Conservation (phyloP, 257 asterid genomes). For the Catharanthus roseus region DNA sequence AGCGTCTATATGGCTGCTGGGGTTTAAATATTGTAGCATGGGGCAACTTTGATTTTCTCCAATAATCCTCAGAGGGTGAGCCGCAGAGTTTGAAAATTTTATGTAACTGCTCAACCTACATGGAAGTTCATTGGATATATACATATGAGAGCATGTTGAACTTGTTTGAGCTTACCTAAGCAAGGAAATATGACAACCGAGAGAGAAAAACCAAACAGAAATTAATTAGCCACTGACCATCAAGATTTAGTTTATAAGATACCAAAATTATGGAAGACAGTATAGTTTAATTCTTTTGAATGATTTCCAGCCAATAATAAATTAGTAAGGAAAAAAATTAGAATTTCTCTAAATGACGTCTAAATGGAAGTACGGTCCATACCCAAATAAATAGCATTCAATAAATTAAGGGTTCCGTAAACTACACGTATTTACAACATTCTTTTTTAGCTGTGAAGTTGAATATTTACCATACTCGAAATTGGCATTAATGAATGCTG, state of each 20-base stretch:
- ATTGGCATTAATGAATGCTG: not conserved
- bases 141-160: not conserved
- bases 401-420: not conserved
- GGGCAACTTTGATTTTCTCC: slow-evolving; percentile 93
- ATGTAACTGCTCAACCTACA: slow-evolving; percentile 94
- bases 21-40: slow-evolving; percentile 96
- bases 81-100: slow-evolving; percentile 98
- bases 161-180: not conserved
- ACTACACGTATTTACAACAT: not conserved
- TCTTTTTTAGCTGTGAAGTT: not conserved
- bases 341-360: not conserved
- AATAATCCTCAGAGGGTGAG: slow-evolving; percentile 92
- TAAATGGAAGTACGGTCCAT: not conserved
- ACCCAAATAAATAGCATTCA: not conserved
- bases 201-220: not conserved
- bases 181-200: not conserved
- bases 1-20: slow-evolving; percentile 80
- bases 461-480: not conserved
- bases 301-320: not conserved
- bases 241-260: not conserved
- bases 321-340: not conserved
- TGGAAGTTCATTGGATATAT: slow-evolving; percentile 9
- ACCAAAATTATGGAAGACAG: not conserved
- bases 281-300: not conserved
- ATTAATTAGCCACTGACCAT: not conserved